These are phyloP conservation scores for Pythium folliculosum DNA, from an alignment of 352 stramenopile genomes.

Conservation along the genomic window DNA sequence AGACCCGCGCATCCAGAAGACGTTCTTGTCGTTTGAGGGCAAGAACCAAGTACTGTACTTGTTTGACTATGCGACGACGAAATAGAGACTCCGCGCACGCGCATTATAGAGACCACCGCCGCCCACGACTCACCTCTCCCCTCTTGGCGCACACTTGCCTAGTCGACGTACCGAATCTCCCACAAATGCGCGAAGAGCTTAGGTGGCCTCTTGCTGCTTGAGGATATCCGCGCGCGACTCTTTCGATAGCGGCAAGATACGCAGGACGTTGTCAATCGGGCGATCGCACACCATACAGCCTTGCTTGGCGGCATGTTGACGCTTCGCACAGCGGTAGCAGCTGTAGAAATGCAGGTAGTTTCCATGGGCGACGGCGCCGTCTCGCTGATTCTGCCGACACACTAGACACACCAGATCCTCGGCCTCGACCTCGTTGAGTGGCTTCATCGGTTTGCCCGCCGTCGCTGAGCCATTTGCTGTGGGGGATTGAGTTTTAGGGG, in stretches of 20 bases:
- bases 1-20: constrained; percentile 54
- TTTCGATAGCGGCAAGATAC: constrained; percentile 68
- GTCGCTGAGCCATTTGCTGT: neutral
- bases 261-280: constrained; percentile 77
- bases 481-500: neutral
- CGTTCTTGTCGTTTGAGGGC: constrained; percentile 78
- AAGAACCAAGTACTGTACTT: constrained; percentile 87
- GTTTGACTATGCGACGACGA: constrained; percentile 49
- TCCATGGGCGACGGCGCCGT: constrained; percentile 71
- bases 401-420: constrained; percentile 75
- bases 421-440: constrained; percentile 34
- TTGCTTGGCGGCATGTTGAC: constrained; percentile 45
- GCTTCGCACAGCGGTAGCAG: constrained; percentile 81
- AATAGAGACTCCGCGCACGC: constrained; percentile 5
- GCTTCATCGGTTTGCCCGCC: constrained; percentile 16
- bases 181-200: neutral
- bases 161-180: neutral
- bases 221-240: constrained; percentile 33
- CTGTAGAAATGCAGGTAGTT: constrained; percentile 84
- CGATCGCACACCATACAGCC: constrained; percentile 77
- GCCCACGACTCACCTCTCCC: too few relatives aligned
- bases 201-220: constrained; percentile 16
- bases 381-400: constrained; percentile 56
- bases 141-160: neutral
- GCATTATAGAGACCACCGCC: neutral